A percentile compares a stretch with the other conserved stretches of the same genome.
phyloP scores from a whole-genome alignment of 192 early-diverging fungal genomes.

The Physocladia obscura region DNA sequence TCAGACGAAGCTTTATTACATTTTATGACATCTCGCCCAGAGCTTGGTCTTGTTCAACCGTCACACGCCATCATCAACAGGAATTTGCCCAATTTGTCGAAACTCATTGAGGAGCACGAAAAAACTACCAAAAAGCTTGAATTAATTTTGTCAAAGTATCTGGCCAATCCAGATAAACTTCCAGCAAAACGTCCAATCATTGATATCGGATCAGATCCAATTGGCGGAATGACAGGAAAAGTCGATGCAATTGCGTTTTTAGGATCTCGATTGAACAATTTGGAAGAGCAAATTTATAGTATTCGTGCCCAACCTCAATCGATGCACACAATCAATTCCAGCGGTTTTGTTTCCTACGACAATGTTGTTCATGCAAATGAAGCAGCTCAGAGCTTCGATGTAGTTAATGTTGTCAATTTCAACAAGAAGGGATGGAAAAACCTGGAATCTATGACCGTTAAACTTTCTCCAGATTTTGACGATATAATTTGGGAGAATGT shows the following conservation, averaged over 20 bases:
- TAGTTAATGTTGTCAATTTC: conserved; percentile 2
- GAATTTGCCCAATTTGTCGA: conserved; percentile 32
- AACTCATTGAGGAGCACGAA: conserved; percentile 40
- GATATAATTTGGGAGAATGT: conserved; percentile 56
- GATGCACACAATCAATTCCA: conserved; percentile 30
- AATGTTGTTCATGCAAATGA: conserved; percentile 32
- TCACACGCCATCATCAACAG: conserved; percentile 36
- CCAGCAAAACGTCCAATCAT: conserved; percentile 41
- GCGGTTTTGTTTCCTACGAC: conserved; percentile 41
- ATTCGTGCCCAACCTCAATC: conserved; percentile 34
- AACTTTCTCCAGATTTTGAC: conserved; percentile 41
- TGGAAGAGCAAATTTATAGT: conserved; percentile 50
- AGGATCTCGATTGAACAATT: conserved; percentile 22
- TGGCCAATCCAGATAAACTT: conserved; percentile 36
- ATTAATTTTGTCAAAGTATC: conserved; percentile 33
- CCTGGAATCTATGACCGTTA: conserved; percentile 21
- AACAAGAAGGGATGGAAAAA: conserved; percentile 1
- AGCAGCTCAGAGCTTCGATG: conserved; percentile 21
- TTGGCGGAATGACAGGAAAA: conserved; percentile 25
- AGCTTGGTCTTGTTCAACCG: conserved; percentile 10
- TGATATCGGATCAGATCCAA: conserved; percentile 17
- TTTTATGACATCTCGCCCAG: conserved; percentile 27
- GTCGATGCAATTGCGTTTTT: conserved; percentile 46
- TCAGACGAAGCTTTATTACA: conserved; percentile 11
- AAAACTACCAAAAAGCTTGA: conserved; percentile 36